Base-by-base conservation (phyloP, 2,329 filamentous ascomycete species). In the Alternaria alternata region DNA sequence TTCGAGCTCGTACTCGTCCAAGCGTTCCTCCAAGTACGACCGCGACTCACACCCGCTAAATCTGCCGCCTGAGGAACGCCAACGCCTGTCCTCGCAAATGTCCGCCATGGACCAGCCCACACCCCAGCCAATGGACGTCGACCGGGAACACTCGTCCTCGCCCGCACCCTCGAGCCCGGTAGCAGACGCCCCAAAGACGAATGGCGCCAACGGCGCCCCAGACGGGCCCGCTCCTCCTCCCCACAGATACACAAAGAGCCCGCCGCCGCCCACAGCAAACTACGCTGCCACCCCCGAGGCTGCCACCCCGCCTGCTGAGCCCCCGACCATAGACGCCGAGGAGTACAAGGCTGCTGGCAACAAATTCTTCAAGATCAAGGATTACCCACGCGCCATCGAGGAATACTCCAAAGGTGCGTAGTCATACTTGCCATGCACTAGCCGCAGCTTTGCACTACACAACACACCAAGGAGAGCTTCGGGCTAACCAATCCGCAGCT, bases 321-420 rank as follows among this genome's bases (percentile, higher is more conserved):
- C 78, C 47, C 78, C 78, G n/a, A 80, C 81, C 42, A 91, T 94
- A 54, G 92, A 97, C 75, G 93, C 94, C 26, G 95, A 99, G 81
- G 85, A 88, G 12, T 97, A 90, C 86, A 99, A 99, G 84, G 88
- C 91, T 70, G 88, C 92, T 2, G 95, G 95, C 60, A 99, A 99
- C 83, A 95, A 95, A 75, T 94, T 92, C 75, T 99, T 97, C 87
- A 98, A 97, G 83, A 92, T 94, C 65, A 92, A 91, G 77, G 92
- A 97, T 74, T 99, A 94, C 79, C 82, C 85, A 62, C 90, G 91
- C 75, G 94, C 95, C 24, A 94, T 98, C 77, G 87, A 91, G 69
- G 93, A 97, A 79, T 99, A 98, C 79, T 92, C 91, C 69, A 97
- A 96, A 87, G 94, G 94, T 97, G 84, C 61, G 84, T 76, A 78